Evolutionary conservation across 441 rosid species (phyloP).

Genomic region (Gossypium aridum): DNA sequence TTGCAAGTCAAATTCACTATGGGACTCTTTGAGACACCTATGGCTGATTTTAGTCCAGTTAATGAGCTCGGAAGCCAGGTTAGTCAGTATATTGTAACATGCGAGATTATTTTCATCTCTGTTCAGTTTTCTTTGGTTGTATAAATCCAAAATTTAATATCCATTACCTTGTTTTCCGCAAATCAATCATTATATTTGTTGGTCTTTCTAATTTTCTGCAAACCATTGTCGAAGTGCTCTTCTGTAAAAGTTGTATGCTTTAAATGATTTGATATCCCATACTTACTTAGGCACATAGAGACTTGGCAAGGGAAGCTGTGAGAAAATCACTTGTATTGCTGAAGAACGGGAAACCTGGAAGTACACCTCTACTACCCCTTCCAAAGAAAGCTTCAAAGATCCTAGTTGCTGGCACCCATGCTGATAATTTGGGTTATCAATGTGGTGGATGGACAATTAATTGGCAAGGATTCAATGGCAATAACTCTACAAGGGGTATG

Average conservation of each 20-base stretch:
- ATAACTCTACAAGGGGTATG: conserved; percentile 44
- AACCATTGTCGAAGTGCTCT: conserved; percentile 4
- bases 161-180: background rate
- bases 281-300: conserved; percentile 45
- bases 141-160: background rate
- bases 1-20: conserved; percentile 61
- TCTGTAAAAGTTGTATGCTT: background rate
- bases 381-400: conserved; percentile 48
- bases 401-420: conserved; percentile 59
- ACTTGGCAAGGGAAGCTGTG: conserved; percentile 69
- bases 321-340: conserved; percentile 60
- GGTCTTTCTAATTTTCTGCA: background rate
- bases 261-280: conserved; percentile 3
- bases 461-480: conserved; percentile 63
- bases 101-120: background rate
- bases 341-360: conserved; percentile 52
- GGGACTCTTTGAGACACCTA: conserved; percentile 80
- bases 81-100: background rate
- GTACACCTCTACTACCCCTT: conserved; percentile 52
- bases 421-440: conserved; percentile 69
- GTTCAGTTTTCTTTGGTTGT: background rate
- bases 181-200: background rate
- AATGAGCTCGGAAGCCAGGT: conserved; percentile 75
- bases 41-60: conserved; percentile 58
- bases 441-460: conserved; percentile 74